Evolutionary conservation across 2,329 filamentous ascomycete species (phyloP), one percentile per base, ranked within the genome.

Genomic region (Epichloe hybrida): DNA sequence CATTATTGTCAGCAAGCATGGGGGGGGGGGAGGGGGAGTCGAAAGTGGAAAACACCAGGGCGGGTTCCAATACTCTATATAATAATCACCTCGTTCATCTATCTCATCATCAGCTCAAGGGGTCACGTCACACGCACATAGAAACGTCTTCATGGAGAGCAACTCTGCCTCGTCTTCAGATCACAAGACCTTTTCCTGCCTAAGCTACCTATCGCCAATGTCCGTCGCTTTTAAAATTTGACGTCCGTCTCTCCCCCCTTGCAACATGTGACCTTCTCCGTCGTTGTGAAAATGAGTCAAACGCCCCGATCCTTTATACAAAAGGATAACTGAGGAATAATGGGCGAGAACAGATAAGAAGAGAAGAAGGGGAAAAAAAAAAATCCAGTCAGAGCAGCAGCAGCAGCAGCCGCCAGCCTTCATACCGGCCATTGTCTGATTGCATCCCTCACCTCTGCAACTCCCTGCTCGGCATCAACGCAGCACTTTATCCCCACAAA

Each of bases 131-230:
- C 17, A 31, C 4, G 27, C 27, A 9, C 27, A 31, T 31, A 11
- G 27, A 31, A 31, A 31, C 27, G 27, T 31, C 27, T 31, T 9
- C 39, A 3, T 8, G 46, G 36, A 15, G 21, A 23, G 15, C 43
- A 11, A 44, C 27, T 49, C 17, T 34, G 41, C 27, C 27, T 49
- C 48, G 35, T 9, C 20, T 49, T 43, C 31, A n/a, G 41, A 31
- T 42, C 40, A 43, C 4, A 35, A 34, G 40, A 42, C 34, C 40
- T 17, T 17, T 17, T 17, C 17, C 17, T 17, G n/a, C 15, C 40
- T 39, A 44, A 44, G 36, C 48, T 44, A 49, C 48, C 34, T 38
- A 44, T 49, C 48, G 43, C 48, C 39, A 38, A 49, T 49, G 48
- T 38, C 13, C 27, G 3, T 44, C 40, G 48, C 48, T 49, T 49